phyloP scores from a whole-genome alignment of 306 rosid genomes.

The Betula pendula region DNA sequence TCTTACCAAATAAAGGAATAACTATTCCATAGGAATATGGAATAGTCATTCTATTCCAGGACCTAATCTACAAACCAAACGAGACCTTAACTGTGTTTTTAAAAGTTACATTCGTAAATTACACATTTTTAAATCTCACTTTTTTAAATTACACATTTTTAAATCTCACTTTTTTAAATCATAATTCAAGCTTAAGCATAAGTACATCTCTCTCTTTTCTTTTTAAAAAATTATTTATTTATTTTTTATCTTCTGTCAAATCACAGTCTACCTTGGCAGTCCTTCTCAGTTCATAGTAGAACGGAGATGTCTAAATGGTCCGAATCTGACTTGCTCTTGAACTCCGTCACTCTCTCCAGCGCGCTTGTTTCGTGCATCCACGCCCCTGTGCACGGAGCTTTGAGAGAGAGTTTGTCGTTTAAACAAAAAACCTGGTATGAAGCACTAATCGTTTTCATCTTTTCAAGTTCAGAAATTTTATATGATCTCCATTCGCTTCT shows the following conservation, averaged over 20 bases:
- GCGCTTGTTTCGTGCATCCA: neutral
- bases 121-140: too few species aligned
- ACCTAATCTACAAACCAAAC: too few species aligned
- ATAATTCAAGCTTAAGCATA: too few species aligned
- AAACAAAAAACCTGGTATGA: conserved; percentile 29
- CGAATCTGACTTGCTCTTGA: conserved; percentile 24
- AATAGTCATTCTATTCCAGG: too few species aligned
- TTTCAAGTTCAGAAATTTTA: conserved; percentile 3
- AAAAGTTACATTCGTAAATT: too few species aligned
- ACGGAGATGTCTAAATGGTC: neutral
- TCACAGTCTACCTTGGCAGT: neutral
- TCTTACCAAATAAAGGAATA: too few species aligned
- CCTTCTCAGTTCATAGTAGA: neutral
- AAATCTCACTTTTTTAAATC: too few species aligned
- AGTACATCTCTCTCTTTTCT: too few species aligned
- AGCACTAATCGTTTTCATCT: neutral
- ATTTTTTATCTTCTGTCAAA: neutral
- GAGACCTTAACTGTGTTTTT: too few species aligned
- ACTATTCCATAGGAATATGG: too few species aligned
- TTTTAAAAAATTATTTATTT: too few species aligned
- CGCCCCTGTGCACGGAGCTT: neutral
- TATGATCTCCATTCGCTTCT: conserved; percentile 5
- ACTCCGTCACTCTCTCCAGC: neutral
- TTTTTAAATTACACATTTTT: too few species aligned
- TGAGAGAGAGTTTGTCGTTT: neutral